Evolutionary conservation across 2,329 filamentous ascomycete species (phyloP), one percentile per base, ranked within the genome.

Genomic region (Pezicula radicicola): DNA sequence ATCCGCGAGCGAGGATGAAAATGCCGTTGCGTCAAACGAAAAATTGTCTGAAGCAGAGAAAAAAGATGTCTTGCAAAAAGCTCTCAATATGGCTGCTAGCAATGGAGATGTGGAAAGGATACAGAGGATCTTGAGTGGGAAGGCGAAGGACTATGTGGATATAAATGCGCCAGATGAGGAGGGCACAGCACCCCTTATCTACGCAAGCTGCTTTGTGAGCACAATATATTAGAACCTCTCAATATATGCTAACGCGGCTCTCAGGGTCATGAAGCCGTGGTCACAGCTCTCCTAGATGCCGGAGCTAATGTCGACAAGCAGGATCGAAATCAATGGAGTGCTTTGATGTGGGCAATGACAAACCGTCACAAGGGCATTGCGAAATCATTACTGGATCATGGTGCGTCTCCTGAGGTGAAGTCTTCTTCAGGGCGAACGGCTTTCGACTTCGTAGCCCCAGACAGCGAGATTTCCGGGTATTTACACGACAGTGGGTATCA

Each of bases 291-390:
- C 48, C 83, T 99, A 48, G 83, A 91, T 53, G 90, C 91, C 9
- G 92, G 93, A 21, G 93, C 88, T 37, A 83, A 91, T 63, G 91
- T 97, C 48, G 91, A 99, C 72, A 87, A 87, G 63, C 93, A 97
- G 70, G 94, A 99, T 68, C 89, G 87, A 57, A 97, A 97, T 67
- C 88, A 95, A 66, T 99, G 94, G 94, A 97, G 90, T 64, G 89
- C 94, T 13, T 78, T 99, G 55, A 99, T 99, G 92, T 99, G 94
- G 94, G 93, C 94, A 46, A 97, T 97, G 90, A 99, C 94, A 51
- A 99, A 99, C 70, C 79, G 92, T 52, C 94, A 99, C 72, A 97
- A 97, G 72, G 86, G 85, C 45, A 99, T 99, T 60, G 92, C 93
- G 35, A 97, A 97, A 71, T 78, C 91, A 10, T 75, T 99, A 15